Percentiles rank a stretch among this genome's conserved stretches.
Evolutionary conservation across 2,329 filamentous ascomycete genomes (phyloP).

Genomic region (Penicillium sp.): DNA sequence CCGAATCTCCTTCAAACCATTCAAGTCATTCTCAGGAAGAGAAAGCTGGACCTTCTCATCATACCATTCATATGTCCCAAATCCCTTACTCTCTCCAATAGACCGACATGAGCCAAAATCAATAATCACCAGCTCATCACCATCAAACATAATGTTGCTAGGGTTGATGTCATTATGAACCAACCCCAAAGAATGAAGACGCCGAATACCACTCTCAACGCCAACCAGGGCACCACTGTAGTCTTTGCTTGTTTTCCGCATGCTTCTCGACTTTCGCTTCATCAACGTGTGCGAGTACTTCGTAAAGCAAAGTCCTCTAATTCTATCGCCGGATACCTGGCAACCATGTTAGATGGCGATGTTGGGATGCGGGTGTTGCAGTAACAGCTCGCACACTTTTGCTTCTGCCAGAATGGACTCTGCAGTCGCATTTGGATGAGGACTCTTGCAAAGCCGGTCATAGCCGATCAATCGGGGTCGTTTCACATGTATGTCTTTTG

Average conservation of each 20-base stretch:
- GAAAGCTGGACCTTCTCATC: not conserved
- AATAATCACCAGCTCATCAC: constrained; percentile 19
- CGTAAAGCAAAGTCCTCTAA: not conserved
- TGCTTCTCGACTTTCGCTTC: not conserved
- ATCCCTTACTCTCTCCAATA: not conserved
- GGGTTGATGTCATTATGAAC: constrained; percentile 92
- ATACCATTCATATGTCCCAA: constrained; percentile 3
- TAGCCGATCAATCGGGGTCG: not conserved
- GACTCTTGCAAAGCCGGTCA: not conserved
- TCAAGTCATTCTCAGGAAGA: not conserved
- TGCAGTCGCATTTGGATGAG: not conserved
- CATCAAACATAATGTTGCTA: constrained; percentile 79
- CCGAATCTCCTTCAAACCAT: constrained; percentile 4
- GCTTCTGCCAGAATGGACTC: not conserved
- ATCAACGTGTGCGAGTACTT: not conserved
- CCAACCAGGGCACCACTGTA: constrained; percentile 7
- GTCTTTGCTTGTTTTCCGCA: not conserved
- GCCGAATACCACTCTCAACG: constrained; percentile 59
- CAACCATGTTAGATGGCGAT: not conserved
- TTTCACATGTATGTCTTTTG: not conserved
- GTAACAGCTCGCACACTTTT: not conserved
- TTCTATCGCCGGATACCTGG: not conserved
- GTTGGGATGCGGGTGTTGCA: not conserved
- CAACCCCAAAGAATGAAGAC: constrained; percentile 79
- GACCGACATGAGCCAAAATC: constrained; percentile 8